Evolutionary conservation across 2,329 filamentous ascomycete genomes (phyloP).

Genomic region (Aspergillus pseudoterreus): DNA sequence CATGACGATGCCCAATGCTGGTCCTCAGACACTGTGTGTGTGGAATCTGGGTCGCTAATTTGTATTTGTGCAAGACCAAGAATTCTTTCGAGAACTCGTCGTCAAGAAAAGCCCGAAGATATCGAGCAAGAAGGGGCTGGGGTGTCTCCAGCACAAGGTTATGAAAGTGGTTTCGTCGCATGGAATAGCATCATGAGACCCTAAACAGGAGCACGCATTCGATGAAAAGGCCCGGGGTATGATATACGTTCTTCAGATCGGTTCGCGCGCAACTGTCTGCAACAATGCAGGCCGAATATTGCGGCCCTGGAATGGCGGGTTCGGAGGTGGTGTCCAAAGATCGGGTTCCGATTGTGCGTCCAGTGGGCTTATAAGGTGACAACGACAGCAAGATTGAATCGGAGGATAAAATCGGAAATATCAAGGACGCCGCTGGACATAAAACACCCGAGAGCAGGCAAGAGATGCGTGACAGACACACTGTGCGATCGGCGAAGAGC

Average conservation of each 20-base stretch:
- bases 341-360: background rate
- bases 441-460: background rate
- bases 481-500: conserved; percentile 4
- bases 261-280: background rate
- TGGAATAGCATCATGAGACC: conserved; percentile 11
- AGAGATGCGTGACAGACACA: background rate
- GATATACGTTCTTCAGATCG: background rate
- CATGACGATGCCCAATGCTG: conserved; percentile 12
- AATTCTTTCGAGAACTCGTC: too few relatives aligned
- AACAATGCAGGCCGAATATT: background rate
- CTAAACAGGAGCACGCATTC: background rate
- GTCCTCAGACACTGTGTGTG: too few relatives aligned
- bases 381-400: background rate
- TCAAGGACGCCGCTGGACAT: background rate
- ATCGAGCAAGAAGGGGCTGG: background rate
- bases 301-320: background rate
- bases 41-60: background rate
- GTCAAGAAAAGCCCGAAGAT: background rate
- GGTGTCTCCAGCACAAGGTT: conserved; percentile 4
- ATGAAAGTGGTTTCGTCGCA: conserved; percentile 7
- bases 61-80: background rate
- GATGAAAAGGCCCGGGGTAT: background rate
- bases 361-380: background rate
- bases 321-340: background rate
- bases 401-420: background rate